These are phyloP conservation scores for Mollisiaceae sp. DNA, from an alignment of 2,329 filamentous ascomycete genomes.

Conservation along the genomic window DNA sequence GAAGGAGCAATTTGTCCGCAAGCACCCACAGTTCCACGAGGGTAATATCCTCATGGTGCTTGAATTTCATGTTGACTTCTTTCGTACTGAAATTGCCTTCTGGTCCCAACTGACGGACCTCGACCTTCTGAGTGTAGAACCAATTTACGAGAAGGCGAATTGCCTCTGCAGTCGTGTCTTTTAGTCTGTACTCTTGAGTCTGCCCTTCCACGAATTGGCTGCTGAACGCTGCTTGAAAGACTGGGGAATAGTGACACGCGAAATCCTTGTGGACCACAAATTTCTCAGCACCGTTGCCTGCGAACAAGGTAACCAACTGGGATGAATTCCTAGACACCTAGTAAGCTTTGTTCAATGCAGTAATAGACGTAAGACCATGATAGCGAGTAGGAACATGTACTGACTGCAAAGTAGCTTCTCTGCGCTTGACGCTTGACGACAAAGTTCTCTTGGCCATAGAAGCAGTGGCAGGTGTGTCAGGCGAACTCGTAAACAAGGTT, in stretches of 20 bases:
- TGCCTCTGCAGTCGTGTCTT: conserved; percentile 7
- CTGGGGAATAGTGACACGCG: conserved; percentile 22
- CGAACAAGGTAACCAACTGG: conserved; percentile 15
- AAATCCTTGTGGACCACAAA: conserved; percentile 27
- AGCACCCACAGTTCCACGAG: conserved; percentile 24
- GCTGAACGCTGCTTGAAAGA: conserved; percentile 20
- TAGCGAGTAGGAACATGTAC: neutral
- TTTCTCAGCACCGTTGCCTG: neutral
- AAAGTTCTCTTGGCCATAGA: neutral
- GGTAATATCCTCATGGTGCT: neutral
- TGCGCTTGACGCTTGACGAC: neutral
- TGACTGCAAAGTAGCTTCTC: neutral
- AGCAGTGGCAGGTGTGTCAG: neutral
- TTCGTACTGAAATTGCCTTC: neutral
- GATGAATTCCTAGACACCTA: neutral
- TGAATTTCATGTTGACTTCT: neutral
- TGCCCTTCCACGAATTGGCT: conserved; percentile 24
- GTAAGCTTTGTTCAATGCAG: neutral
- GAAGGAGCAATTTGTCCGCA: conserved; percentile 18
- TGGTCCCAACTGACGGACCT: neutral
- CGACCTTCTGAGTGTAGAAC: conserved; percentile 24
- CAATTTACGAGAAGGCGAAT: conserved; percentile 23
- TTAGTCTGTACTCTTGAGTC: conserved; percentile 23
- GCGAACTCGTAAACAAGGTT: neutral
- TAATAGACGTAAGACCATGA: neutral